Percentiles rank a stretch among this genome's conserved stretches.
These are phyloP conservation scores for Neurospora sp. DNA, from an alignment of 495 filamentous ascomycete genomes.

Conservation along the genomic window DNA sequence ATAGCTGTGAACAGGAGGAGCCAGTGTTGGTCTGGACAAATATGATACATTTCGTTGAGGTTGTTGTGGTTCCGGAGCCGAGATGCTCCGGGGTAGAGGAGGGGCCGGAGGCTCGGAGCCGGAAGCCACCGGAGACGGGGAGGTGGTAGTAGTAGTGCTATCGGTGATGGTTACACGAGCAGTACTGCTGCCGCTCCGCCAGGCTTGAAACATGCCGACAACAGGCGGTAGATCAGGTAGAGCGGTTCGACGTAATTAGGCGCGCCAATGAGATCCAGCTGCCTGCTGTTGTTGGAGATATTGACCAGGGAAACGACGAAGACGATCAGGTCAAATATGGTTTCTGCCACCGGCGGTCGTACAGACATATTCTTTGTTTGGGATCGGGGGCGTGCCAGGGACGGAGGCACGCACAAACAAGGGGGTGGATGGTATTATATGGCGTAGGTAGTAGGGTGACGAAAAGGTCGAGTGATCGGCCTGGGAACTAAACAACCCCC, in stretches of 20 bases:
- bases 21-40: background rate
- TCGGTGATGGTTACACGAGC: conserved; percentile 44
- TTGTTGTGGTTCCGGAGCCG: background rate
- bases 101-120: background rate
- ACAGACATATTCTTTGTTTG: background rate
- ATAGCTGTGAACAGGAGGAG: background rate
- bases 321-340: conserved; percentile 10
- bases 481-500: background rate
- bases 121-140: background rate
- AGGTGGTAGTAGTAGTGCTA: background rate
- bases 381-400: background rate
- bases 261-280: conserved; percentile 7
- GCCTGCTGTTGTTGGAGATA: conserved; percentile 6
- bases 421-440: background rate
- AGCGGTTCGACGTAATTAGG: conserved; percentile 1
- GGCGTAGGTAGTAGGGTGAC: background rate
- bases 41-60: background rate
- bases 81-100: background rate
- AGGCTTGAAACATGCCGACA: conserved; percentile 43
- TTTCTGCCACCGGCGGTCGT: conserved; percentile 4
- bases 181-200: conserved; percentile 84
- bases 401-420: background rate
- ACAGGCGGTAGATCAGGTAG: conserved; percentile 8
- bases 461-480: background rate
- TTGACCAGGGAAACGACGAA: conserved; percentile 10